phyloP scores from a whole-genome alignment of 768 basidiomycete genomes.

The Lanmaoa pseudosensibilis region DNA sequence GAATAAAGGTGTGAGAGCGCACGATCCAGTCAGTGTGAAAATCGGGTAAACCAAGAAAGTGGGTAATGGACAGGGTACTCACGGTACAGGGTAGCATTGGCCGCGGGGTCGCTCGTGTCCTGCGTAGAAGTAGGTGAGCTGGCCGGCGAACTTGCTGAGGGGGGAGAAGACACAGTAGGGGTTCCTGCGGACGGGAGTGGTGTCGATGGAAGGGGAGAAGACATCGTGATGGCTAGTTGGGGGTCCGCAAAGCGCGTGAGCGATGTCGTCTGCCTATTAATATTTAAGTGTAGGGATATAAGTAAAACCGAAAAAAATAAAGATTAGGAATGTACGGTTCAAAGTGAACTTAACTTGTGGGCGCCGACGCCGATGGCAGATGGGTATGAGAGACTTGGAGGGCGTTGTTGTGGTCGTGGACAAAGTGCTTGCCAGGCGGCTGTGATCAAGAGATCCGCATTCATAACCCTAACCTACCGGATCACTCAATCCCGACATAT shows the following conservation, averaged over 20 bases:
- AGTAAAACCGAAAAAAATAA: neutral
- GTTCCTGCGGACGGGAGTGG: neutral
- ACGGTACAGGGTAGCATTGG: constrained; percentile 31
- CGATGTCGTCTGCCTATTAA: constrained; percentile 18
- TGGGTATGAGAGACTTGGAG: constrained; percentile 1
- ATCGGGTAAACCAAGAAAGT: neutral
- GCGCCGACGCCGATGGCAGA: neutral
- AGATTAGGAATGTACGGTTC: neutral
- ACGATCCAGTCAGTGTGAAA: constrained; percentile 20
- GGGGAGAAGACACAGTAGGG: neutral
- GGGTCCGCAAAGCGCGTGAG: neutral
- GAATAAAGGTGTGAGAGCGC: constrained; percentile 6
- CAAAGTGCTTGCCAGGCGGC: neutral
- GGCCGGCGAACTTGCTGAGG: neutral
- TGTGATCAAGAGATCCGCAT: neutral
- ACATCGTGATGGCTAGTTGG: constrained; percentile 12
- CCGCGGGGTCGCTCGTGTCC: neutral
- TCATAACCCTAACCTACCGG: constrained; percentile 5
- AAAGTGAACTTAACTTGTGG: neutral
- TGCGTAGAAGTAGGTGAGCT: neutral
- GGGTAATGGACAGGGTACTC: constrained; percentile 11
- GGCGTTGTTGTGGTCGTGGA: neutral
- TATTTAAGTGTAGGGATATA: constrained; percentile 1
- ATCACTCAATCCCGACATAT: no score
- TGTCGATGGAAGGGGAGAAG: neutral